Conservation (phyloP, 192 early-diverging fungal species). For the Blastocladiella britannica region DNA sequence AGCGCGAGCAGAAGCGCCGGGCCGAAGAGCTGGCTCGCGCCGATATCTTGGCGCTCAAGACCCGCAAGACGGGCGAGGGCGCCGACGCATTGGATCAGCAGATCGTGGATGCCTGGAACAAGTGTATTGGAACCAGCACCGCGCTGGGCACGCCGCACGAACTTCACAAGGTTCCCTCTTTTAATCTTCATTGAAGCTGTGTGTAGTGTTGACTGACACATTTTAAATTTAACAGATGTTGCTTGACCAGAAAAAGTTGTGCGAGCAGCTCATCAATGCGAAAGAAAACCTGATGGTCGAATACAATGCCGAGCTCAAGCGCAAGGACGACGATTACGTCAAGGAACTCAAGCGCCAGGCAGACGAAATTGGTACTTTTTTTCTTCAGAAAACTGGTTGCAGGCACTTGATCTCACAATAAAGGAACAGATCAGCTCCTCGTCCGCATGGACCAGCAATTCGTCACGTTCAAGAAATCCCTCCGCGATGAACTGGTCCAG, state of each 20-base stretch:
- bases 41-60: slow-evolving; percentile 19
- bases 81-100: slow-evolving; percentile 8
- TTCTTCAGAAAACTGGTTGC: background rate
- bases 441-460: slow-evolving; percentile 32
- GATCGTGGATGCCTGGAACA: slow-evolving; percentile 21
- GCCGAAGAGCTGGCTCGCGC: slow-evolving; percentile 19
- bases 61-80: slow-evolving; percentile 11
- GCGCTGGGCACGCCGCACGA: slow-evolving; percentile 17
- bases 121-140: slow-evolving; percentile 5
- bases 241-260: slow-evolving; percentile 19
- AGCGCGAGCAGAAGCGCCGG: slow-evolving; percentile 20
- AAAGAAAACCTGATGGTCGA: slow-evolving; percentile 30
- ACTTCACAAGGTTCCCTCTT: slow-evolving; percentile 15
- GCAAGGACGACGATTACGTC: slow-evolving; percentile 38
- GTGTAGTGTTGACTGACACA: background rate
- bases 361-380: slow-evolving; percentile 34
- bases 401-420: slow-evolving; percentile 3
- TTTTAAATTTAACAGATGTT: slow-evolving; percentile 11
- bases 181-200: background rate
- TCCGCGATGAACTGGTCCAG: slow-evolving; percentile 26
- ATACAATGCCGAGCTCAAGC: slow-evolving; percentile 27
- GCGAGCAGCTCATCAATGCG: slow-evolving; percentile 16
- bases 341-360: slow-evolving; percentile 35
- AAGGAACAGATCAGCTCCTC: slow-evolving; percentile 25
- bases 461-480: slow-evolving; percentile 19